Conservation (phyloP, 257 asterid species). For the Solanum piurae region DNA sequence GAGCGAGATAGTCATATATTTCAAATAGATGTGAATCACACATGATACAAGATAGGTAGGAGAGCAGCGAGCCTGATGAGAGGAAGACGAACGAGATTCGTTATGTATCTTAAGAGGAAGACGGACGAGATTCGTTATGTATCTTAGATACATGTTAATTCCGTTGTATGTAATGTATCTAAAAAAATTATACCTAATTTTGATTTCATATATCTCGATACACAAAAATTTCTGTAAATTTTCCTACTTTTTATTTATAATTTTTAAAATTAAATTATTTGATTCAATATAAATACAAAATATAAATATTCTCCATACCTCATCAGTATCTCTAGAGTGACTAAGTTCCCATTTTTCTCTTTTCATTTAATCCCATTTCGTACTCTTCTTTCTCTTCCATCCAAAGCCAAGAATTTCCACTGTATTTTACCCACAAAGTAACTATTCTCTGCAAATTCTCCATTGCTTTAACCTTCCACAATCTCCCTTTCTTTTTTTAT, state of each 20-base stretch:
- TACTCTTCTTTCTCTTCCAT: not conserved
- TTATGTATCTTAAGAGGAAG: no score
- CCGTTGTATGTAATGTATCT: no score
- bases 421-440: not conserved
- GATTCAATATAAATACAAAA: not conserved
- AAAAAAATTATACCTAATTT: no score
- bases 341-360: not conserved
- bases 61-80: not conserved
- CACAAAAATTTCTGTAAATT: no score
- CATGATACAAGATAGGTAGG: no score
- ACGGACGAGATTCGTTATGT: no score
- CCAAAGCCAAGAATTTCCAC: not conserved
- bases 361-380: not conserved
- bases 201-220: accelerated
- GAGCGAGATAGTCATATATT: not conserved
- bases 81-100: no score
- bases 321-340: not conserved
- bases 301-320: not conserved
- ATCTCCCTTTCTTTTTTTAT: not conserved
- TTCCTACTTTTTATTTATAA: no score
- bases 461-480: not conserved
- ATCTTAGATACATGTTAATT: no score
- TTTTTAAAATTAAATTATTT: not conserved
- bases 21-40: not conserved
- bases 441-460: not conserved